Percentiles rank a stretch among this genome's conserved stretches.
These are phyloP conservation scores for Coelastrella sp. DNA, from an alignment of 139 green algal species.

Conservation along the genomic window DNA sequence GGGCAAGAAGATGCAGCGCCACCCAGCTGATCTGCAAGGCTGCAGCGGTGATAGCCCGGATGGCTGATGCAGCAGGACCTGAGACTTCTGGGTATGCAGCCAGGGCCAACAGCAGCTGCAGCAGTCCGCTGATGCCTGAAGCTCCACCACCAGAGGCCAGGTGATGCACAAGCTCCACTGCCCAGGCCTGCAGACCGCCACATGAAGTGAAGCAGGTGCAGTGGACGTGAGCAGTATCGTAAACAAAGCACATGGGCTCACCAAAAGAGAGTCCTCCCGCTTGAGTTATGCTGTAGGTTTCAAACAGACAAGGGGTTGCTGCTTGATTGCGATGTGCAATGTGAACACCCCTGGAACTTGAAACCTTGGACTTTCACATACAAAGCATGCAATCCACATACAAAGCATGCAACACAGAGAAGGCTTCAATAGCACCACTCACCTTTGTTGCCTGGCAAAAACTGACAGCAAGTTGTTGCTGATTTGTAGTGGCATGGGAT, in stretches of 20 bases:
- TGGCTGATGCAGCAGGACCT: neutral
- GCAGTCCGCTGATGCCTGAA: neutral
- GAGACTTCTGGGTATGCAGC: neutral
- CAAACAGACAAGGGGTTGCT: too few relatives aligned
- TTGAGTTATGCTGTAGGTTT: too few relatives aligned
- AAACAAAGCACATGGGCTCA: too few relatives aligned
- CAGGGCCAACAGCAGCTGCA: conserved; percentile 24
- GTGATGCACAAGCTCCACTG: neutral
- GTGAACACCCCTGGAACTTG: too few relatives aligned
- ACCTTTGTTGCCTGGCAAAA: conserved; percentile 35
- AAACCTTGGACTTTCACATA: too few relatives aligned
- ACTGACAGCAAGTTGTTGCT: conserved; percentile 18
- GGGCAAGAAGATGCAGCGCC: neutral
- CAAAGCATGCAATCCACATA: too few relatives aligned
- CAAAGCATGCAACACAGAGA: too few relatives aligned
- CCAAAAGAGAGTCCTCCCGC: too few relatives aligned
- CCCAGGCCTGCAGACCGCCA: conserved; percentile 10
- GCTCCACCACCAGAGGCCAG: neutral
- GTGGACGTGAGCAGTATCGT: neutral
- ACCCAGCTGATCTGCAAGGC: neutral
- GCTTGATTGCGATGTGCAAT: too few relatives aligned
- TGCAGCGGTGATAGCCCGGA: conserved; percentile 8
- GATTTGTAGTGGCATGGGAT: too few relatives aligned
- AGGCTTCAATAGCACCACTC: neutral
- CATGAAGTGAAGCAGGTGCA: neutral